These are phyloP conservation scores for Neurospora cerealis DNA, from an alignment of 495 filamentous ascomycete genomes.

Conservation along the genomic window DNA sequence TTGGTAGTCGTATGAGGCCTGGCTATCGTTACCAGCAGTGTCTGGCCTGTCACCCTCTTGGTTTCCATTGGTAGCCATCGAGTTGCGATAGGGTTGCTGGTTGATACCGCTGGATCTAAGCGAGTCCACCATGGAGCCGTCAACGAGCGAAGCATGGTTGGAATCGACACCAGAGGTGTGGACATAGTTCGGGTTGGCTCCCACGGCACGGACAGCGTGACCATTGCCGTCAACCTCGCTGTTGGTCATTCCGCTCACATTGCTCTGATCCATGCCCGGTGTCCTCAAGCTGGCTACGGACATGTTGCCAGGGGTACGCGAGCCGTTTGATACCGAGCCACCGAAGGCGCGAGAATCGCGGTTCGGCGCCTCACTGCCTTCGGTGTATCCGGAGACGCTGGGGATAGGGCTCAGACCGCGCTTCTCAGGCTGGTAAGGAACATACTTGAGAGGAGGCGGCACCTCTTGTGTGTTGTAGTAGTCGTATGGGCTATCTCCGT, in stretches of 20 bases:
- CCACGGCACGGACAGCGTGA: conserved; percentile 57
- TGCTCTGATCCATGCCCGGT: conserved; percentile 43
- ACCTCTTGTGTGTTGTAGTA: conserved; percentile 46
- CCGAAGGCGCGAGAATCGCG: conserved; percentile 30
- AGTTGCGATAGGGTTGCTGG: conserved; percentile 21
- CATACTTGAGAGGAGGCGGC: conserved; percentile 44
- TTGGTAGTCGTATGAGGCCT: conserved; percentile 19
- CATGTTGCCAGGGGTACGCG: conserved; percentile 6
- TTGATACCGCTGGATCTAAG: conserved; percentile 31
- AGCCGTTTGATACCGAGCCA: not conserved
- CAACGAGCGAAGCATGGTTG: conserved; percentile 75
- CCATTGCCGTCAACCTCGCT: conserved; percentile 57
- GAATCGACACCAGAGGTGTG: conserved; percentile 72
- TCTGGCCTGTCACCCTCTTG: conserved; percentile 19
- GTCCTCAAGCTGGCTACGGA: conserved; percentile 30
- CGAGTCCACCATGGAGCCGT: conserved; percentile 72
- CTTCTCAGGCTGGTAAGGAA: conserved; percentile 45
- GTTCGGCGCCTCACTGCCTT: conserved; percentile 37
- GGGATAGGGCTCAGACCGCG: conserved; percentile 77
- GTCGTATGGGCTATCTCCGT: conserved; percentile 36
- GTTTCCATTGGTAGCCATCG: conserved; percentile 27
- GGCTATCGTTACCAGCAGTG: conserved; percentile 20
- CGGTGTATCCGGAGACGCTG: conserved; percentile 70
- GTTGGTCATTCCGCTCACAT: conserved; percentile 56
- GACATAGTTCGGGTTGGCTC: conserved; percentile 64